Percentiles rank a stretch among this genome's conserved stretches.
Conservation (phyloP, 179 eudicot species). For the Silene vulgaris region DNA sequence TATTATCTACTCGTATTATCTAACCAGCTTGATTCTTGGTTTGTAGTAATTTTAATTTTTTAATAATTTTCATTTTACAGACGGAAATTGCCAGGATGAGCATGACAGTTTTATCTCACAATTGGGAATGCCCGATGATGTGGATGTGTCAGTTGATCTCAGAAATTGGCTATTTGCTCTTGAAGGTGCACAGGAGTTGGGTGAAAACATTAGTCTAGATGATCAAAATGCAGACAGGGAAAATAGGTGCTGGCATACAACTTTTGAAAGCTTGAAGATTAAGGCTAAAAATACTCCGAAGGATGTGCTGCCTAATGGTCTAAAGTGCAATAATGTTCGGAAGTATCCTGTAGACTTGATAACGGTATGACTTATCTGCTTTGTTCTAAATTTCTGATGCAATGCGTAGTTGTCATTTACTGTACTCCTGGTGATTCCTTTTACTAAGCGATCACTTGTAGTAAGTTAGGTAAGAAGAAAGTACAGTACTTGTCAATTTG, state of each 20-base stretch:
- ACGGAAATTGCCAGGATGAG: slow-evolving; percentile 42
- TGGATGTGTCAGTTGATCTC: slow-evolving; percentile 67
- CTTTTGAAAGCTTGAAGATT: slow-evolving; percentile 57
- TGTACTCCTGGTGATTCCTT: background rate
- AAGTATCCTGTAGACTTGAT: slow-evolving; percentile 74
- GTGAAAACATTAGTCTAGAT: slow-evolving; percentile 36
- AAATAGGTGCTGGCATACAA: slow-evolving; percentile 87
- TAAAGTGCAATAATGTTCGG: slow-evolving; percentile 31
- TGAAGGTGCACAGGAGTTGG: slow-evolving; percentile 67
- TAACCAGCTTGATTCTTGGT: too few species aligned
- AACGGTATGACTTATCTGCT: slow-evolving; percentile 44
- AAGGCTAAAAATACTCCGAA: slow-evolving; percentile 65
- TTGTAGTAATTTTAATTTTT: background rate
- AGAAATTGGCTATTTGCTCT: slow-evolving; percentile 93
- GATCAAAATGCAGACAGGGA: slow-evolving; percentile 47
- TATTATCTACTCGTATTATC: background rate
- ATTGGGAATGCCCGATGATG: slow-evolving; percentile 83
- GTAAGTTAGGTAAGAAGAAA: background rate
- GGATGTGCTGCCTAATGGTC: slow-evolving; percentile 30
- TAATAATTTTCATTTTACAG: slow-evolving; percentile 32
- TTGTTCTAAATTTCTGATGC: background rate
- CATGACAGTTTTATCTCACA: slow-evolving; percentile 44
- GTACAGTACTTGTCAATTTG: background rate
- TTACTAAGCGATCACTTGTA: background rate
- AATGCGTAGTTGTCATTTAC: background rate